Evolutionary conservation across 2,329 filamentous ascomycete genomes (phyloP).

Genomic region (Basipetospora chlamydospora): DNA sequence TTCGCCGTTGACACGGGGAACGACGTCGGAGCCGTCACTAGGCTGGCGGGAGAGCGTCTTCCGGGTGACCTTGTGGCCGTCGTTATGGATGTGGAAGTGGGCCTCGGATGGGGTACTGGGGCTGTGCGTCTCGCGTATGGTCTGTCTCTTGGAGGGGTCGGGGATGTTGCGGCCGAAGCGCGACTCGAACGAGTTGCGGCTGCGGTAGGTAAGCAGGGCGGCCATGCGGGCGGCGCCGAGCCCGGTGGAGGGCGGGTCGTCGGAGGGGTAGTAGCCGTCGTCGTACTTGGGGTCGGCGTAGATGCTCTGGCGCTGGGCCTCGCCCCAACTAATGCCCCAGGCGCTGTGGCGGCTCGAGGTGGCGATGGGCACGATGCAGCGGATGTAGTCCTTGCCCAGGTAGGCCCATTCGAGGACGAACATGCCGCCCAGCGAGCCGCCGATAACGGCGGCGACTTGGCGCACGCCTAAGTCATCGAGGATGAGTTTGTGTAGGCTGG

Average conservation of each 20-base stretch:
- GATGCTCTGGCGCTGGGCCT: conserved; percentile 81
- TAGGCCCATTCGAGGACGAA: conserved; percentile 87
- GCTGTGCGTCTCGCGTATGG: conserved; percentile 55
- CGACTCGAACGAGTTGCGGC: conserved; percentile 90
- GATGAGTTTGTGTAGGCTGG: conserved; percentile 61
- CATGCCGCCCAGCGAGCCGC: conserved; percentile 81
- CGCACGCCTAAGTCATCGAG: conserved; percentile 68
- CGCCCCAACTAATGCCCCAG: conserved; percentile 85
- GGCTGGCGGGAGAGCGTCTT: conserved; percentile 31
- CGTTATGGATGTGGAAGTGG: conserved; percentile 72
- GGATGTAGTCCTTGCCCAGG: conserved; percentile 73
- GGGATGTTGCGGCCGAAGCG: conserved; percentile 89
- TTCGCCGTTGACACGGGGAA: no score
- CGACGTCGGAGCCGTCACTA: conserved; percentile 20
- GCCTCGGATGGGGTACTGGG: conserved; percentile 51
- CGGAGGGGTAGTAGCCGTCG: conserved; percentile 83
- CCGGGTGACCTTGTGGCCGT: conserved; percentile 55
- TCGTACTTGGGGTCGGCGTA: conserved; percentile 98
- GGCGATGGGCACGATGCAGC: conserved; percentile 67
- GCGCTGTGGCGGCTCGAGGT: conserved; percentile 75
- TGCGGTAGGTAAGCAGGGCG: conserved; percentile 87
- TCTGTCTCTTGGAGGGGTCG: conserved; percentile 69
- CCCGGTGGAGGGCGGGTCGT: conserved; percentile 73
- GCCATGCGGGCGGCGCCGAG: conserved; percentile 94
- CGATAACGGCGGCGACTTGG: conserved; percentile 65